Evolutionary conservation across 2,329 filamentous ascomycete species (phyloP), one percentile per base, ranked within the genome.

Genomic region (Calonectria pteridis): DNA sequence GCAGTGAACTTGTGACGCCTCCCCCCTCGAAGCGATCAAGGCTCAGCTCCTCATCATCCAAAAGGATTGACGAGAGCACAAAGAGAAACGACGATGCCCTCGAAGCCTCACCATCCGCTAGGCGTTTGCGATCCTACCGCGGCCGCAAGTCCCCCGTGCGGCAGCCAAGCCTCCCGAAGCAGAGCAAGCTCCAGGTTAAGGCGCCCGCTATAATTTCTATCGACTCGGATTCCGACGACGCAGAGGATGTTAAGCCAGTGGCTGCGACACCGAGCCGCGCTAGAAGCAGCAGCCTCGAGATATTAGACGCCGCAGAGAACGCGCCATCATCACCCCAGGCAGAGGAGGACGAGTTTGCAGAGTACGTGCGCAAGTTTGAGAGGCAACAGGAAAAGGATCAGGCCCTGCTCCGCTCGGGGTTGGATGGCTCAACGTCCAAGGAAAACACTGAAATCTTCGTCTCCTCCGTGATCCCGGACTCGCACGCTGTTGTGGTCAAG

Each of bases 401-500:
- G 33, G 81, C 82, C 29, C 63, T 80, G 16, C 69, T 79, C 3
- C 64, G 75, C 6, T 67, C 73, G 13, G 74, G 51, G 7, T 67
- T 67, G 2, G 72, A 74, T 23, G 77, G 70, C 14, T 73, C 73
- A 28, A 71, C 70, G 29, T 53, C 69, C 23, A 82, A 81, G 72
- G 79, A 80, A 23, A 51, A 53, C 7, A 80, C 83, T n/a, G 75
- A 82, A 3, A 81, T 87, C 35, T 76, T 83, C 71, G 79, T 98
- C 75, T 90, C 88, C 0, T 94, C 95, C 0, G 84, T 87, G 3
- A 89, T 98, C 7, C 87, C 89, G 0, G 87, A 88, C 55, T 90
- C 93, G 0, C 89, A 85, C 29, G 84, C 90, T 28, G 59, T 82
- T 67, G 11, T 81, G 35, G 86, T 94, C 66, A 92, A 89, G 64